phyloP scores from a whole-genome alignment of 768 basidiomycete species.

The Kwoniella mangroviensis region DNA sequence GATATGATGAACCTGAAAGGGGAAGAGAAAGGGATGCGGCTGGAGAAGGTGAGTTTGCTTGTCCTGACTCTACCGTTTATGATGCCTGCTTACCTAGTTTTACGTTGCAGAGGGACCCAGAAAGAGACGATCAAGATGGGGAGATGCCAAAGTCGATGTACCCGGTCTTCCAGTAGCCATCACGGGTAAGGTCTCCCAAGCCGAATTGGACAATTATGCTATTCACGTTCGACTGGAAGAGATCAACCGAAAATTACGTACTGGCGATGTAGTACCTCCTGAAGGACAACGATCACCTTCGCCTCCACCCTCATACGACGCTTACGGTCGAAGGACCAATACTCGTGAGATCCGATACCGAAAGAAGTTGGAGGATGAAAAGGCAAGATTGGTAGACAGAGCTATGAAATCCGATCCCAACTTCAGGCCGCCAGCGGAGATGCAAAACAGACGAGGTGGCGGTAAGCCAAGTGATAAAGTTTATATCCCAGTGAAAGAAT shows the following conservation, averaged over 20 bases:
- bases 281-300: constrained; percentile 94
- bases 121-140: constrained; percentile 97
- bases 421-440: constrained; percentile 95
- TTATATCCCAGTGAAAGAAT: constrained; percentile 99
- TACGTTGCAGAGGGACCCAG: constrained; percentile 75
- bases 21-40: constrained; percentile 60
- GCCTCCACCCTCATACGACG: constrained; percentile 95
- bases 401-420: constrained; percentile 98
- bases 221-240: constrained; percentile 95
- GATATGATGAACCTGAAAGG: constrained; percentile 34
- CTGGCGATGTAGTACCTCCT: constrained; percentile 94
- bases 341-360: constrained; percentile 98
- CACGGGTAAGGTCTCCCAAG: constrained; percentile 84
- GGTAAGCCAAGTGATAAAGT: constrained; percentile 96
- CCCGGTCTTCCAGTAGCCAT: constrained; percentile 94
- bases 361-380: constrained; percentile 71
- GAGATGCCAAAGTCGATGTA: constrained; percentile 82
- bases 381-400: constrained; percentile 87
- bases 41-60: constrained; percentile 72
- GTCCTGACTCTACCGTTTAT: constrained; percentile 22
- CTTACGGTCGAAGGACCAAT: constrained; percentile 96
- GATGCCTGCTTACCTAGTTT: constrained; percentile 45
- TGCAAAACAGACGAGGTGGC: constrained; percentile 86
- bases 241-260: constrained; percentile 89
- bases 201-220: constrained; percentile 96